Base-by-base conservation (phyloP, 805 yeast genomes). In the Torulaspora indica region DNA sequence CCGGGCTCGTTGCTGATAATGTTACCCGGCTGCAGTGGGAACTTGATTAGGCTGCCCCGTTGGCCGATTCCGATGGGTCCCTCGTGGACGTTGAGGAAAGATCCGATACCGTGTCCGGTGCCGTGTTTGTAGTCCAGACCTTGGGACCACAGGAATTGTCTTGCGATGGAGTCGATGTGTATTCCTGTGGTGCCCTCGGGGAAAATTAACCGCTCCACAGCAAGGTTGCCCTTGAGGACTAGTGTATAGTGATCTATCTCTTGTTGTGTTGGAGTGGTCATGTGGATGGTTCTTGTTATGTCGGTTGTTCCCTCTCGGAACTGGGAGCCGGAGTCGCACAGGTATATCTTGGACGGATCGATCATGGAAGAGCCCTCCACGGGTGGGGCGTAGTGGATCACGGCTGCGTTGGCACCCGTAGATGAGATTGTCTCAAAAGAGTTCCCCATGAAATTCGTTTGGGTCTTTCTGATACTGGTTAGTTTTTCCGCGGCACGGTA, bases 41-140 rank as follows among this genome's bases (percentile, higher is more conserved):
- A 75, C 8, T 76, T 70, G 27, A 71, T 67, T 20, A 76, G 67
- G 12, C 74, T 68, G 20, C 70, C 66, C 56, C 73, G 71, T 59
- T 63, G 70, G 46, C 84, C 86, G 47, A 93, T 79, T 12, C 90
- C 95, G 43, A 91, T 75, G 1, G 98, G 98, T 0, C 95, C 93
- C 59, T 95, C 96, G 63, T 93, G 98, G 13, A 93, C 98, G 62
- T 84, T 83, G 36, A 95, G 78, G 61, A 75, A 91, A 15, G 90
- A 75, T 2, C 96, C 98, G n/a, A 93, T 85, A 4, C 98, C 98
- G 65, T 93, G 98, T 1, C 98, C 96, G 0, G 98, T 88, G 8
- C 98, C 98, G 65, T 93, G 98, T 51, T 82, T 78, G 62, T 85
- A 93, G 61, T 86, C 93, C 38, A 87, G 70, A 0, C 98, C 98